Base-by-base conservation (phyloP, 192 early-diverging fungal species). In the Funneliformis mosseae region DNA sequence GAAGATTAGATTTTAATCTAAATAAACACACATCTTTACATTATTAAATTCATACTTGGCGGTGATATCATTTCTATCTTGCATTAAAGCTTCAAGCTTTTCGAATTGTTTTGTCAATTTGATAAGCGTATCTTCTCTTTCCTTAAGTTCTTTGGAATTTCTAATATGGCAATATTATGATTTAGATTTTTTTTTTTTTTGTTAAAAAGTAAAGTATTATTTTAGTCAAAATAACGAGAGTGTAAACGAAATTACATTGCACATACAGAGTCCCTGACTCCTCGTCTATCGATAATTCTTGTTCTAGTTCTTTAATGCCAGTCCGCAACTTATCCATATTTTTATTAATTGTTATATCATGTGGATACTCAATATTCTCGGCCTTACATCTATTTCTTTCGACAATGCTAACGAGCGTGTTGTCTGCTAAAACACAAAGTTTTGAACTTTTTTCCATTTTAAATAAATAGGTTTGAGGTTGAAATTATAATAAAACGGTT, bases 81-180 rank as follows among this genome's bases (percentile, higher is more conserved):
- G 83, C 9, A 86, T 76, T 14, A 87, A 59, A 18, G 84, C 87
- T 43, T 92, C 89, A 48, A 92, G 39, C 66, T 88, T 90, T 50
- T 93, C 92, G 14, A 91, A 79, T 82, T 91, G 85, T 39, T 90
- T 87, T 67, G 90, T 88, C 46, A 93, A 70, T 71, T 89, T 83
- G 66, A 95, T 86, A 18, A 95, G 72, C 74, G 87, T 84, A 81
- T 90, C 88, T 86, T 95, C 93, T 87, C 89, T 88, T 70, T 83
- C 77, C 50, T 88, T 85, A 27, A 89, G 84, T 59, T 92, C 87
- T 68, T 81, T 81, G 18, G 82, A 82, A 25, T 81, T 83, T 42
- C 88, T 88, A 75, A 39, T 14, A 28, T 33, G 25, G 4, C 11
- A 11, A 10, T 10, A 4, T 18, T n/a, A 45, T n/a, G n/a, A n/a